phyloP scores from a whole-genome alignment of 106 monocot genomes.

The Dendrobium catenatum region DNA sequence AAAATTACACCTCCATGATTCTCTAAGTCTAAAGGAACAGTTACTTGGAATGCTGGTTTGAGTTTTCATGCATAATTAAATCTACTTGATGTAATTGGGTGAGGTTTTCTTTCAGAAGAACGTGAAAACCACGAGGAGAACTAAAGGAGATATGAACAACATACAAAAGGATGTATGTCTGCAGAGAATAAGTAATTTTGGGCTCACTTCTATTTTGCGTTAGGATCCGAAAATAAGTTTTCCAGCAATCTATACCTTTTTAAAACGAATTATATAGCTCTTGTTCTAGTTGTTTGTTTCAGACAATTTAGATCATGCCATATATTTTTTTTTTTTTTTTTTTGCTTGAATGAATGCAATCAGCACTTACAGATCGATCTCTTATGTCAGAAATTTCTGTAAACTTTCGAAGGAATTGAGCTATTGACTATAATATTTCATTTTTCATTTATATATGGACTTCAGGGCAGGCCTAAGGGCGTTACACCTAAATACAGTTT shows the following conservation, averaged over 20 bases:
- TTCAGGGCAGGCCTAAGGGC: conserved; percentile 24
- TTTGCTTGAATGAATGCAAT: background rate
- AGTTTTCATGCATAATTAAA: no score
- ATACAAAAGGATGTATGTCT: no score
- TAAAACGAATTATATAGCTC: background rate
- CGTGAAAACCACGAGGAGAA: no score
- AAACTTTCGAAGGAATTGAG: background rate
- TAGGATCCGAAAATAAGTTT: no score
- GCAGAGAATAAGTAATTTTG: no score
- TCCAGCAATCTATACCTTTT: background rate
- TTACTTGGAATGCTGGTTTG: no score
- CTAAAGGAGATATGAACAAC: no score
- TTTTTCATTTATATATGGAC: background rate
- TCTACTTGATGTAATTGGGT: no score
- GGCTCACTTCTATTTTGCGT: no score
- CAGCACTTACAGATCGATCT: background rate
- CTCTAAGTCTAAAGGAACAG: no score
- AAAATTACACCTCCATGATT: no score
- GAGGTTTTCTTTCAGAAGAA: no score
- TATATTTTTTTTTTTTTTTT: background rate
- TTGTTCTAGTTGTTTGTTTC: background rate
- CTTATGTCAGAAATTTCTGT: background rate
- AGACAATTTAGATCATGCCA: background rate
- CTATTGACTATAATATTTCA: background rate
- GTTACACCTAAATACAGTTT: conserved; percentile 70